A percentile compares a stretch with the other conserved stretches of the same genome.
Conservation (phyloP, 768 basidiomycete genomes). For the Kondoa malvinella region DNA sequence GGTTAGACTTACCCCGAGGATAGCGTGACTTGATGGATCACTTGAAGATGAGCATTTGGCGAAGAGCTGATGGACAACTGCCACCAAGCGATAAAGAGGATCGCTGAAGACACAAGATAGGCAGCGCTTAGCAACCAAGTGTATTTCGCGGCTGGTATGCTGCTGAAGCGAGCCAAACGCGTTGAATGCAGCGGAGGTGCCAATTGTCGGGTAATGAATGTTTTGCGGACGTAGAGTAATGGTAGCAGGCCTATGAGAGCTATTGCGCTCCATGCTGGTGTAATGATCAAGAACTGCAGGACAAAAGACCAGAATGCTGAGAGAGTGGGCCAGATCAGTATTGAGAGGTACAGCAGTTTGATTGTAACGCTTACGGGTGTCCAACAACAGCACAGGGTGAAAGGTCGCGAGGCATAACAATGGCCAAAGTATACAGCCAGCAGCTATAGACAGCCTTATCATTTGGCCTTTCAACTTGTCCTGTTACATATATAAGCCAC, state of each 20-base stretch:
- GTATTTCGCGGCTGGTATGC: neutral
- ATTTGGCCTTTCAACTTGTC: too few relatives aligned
- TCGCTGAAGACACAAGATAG: neutral
- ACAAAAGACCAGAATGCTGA: neutral
- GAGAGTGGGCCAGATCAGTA: neutral
- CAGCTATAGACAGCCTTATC: neutral
- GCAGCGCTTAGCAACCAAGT: neutral
- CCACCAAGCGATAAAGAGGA: conserved; percentile 6
- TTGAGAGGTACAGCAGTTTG: neutral
- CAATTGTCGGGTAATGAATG: neutral
- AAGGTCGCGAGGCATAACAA: neutral
- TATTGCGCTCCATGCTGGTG: neutral
- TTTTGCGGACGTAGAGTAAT: neutral
- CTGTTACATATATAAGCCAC: too few relatives aligned
- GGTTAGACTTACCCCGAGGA: neutral
- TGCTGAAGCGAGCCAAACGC: neutral
- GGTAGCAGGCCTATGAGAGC: conserved; percentile 1
- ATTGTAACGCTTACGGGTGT: neutral
- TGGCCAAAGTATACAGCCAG: neutral
- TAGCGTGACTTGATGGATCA: neutral
- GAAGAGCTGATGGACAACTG: neutral
- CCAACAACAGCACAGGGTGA: neutral
- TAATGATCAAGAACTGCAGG: neutral
- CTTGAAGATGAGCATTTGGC: neutral
- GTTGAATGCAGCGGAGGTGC: neutral